Percentiles rank a stretch among this genome's conserved stretches.
Evolutionary conservation across 225 moss, liverwort and hornwort genomes (phyloP).

Genomic region (Pseudisothecium myosuroides): DNA sequence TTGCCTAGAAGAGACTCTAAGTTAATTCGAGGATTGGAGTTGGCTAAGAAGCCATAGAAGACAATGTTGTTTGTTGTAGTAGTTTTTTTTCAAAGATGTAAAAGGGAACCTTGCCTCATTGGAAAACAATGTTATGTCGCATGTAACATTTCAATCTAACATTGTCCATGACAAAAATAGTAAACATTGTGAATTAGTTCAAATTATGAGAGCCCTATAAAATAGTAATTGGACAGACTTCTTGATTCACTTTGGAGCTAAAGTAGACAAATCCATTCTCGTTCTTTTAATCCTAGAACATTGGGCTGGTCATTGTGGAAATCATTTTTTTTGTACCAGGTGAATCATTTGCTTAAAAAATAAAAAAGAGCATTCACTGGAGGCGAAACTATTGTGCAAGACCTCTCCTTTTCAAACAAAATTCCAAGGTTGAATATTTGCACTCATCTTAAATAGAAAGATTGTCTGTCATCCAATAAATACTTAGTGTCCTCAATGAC

Average conservation of each 20-base stretch:
- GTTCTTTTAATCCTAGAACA: accelerated
- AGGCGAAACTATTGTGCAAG: background rate
- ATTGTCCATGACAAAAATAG: too few relatives aligned
- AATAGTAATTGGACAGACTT: background rate
- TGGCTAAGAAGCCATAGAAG: too few relatives aligned
- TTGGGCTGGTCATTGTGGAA: accelerated
- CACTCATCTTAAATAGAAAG: background rate
- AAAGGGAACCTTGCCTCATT: background rate
- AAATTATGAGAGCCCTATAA: accelerated
- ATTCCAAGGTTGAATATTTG: background rate
- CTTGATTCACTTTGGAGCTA: background rate
- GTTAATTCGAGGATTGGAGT: background rate
- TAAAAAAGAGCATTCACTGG: background rate
- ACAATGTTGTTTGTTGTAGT: background rate
- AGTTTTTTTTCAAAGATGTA: accelerated
- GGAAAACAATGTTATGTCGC: background rate
- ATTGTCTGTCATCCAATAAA: background rate
- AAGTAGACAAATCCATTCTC: background rate
- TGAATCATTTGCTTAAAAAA: background rate
- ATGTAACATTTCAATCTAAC: background rate
- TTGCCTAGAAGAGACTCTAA: background rate
- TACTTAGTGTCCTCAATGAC: accelerated
- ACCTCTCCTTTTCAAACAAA: accelerated
- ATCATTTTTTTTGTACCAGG: accelerated
- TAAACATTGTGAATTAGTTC: background rate